A percentile compares a stretch with the other conserved stretches of the same genome.
phyloP scores from a whole-genome alignment of 352 stramenopile genomes.

The Detonula confervacea region DNA sequence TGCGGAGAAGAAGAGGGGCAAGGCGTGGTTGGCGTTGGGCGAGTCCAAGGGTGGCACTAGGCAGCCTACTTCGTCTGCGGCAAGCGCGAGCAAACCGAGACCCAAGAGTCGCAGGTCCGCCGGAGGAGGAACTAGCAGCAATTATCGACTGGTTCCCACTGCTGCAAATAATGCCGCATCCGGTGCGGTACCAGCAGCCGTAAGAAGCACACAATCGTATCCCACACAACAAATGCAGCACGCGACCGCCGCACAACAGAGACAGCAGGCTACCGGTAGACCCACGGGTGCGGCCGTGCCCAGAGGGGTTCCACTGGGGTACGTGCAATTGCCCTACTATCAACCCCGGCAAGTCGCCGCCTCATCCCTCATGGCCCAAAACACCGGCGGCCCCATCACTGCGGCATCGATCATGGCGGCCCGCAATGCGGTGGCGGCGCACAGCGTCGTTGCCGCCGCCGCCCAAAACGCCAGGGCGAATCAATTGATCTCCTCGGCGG shows the following conservation, averaged over 20 bases:
- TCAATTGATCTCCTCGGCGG: no score
- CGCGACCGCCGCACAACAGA: no score
- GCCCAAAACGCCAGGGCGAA: no score
- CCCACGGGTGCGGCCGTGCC: background rate
- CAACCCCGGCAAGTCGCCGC: conserved; percentile 2
- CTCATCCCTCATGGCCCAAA: conserved; percentile 5
- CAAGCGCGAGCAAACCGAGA: conserved; percentile 24
- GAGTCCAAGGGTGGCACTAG: conserved; percentile 52
- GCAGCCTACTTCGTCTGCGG: no score
- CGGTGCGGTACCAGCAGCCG: conserved; percentile 1
- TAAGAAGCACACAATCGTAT: conserved; percentile 3
- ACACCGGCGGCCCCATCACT: background rate
- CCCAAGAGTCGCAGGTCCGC: conserved; percentile 28
- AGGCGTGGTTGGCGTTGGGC: conserved; percentile 58
- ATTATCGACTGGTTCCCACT: background rate
- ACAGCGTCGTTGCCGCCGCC: no score
- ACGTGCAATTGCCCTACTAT: conserved; percentile 18
- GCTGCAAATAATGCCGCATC: no score
- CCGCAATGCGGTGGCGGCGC: no score
- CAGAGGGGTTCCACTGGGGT: conserved; percentile 1
- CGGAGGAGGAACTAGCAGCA: conserved; percentile 11
- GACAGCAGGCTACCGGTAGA: background rate
- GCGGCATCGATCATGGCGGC: conserved; percentile 1
- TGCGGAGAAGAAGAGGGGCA: conserved; percentile 55
- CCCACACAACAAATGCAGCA: conserved; percentile 13